phyloP scores from a whole-genome alignment of 768 basidiomycete species.

The Calvatia gigantea region DNA sequence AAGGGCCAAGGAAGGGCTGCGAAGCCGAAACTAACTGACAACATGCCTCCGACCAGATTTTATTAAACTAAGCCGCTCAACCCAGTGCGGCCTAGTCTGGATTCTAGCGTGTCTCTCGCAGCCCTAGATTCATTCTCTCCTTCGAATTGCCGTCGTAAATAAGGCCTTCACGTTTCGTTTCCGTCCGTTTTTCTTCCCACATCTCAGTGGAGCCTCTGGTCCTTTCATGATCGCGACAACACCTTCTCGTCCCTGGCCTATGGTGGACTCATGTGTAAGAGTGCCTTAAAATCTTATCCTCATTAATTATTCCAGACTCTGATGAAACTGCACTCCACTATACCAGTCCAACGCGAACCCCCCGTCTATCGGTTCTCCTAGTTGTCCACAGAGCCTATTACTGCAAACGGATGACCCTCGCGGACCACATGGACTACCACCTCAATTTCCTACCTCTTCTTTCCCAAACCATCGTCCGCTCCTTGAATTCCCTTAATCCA shows the following conservation, averaged over 20 bases:
- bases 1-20: too few relatives aligned
- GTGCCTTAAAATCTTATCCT: background rate
- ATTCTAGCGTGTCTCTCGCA: constrained; percentile 6
- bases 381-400: too few relatives aligned
- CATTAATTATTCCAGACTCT: background rate
- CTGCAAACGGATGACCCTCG: background rate
- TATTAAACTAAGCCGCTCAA: background rate
- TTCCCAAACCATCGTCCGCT: constrained; percentile 11
- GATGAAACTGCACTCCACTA: background rate
- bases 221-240: background rate
- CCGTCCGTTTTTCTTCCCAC: background rate
- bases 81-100: background rate
- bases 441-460: background rate
- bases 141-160: background rate
- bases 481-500: constrained; percentile 12
- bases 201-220: background rate
- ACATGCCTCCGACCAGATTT: background rate
- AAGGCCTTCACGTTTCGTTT: background rate
- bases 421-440: background rate
- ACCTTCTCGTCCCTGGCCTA: background rate
- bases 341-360: background rate
- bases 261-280: background rate
- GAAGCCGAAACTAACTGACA: background rate
- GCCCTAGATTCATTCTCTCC: constrained; percentile 1
- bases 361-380: background rate